Percentiles rank a stretch among this genome's conserved stretches.
Evolutionary conservation across 805 yeast species (phyloP).

Genomic region (Alloascoidea africana): DNA sequence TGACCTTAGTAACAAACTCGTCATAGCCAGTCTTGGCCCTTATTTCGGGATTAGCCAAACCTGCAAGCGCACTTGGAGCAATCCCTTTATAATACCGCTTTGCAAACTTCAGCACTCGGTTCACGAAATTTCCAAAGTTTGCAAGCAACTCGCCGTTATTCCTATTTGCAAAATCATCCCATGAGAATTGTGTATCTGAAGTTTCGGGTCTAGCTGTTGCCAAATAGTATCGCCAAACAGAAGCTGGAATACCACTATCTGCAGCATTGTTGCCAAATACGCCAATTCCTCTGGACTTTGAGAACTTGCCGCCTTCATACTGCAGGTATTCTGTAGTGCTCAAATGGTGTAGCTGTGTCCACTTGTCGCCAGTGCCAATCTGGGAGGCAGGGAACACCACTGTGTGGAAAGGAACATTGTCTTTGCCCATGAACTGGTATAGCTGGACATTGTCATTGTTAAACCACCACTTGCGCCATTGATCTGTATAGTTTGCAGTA

Average conservation of each 20-base stretch:
- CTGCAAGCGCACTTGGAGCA: slow-evolving; percentile 50
- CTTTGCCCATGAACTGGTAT: slow-evolving; percentile 98
- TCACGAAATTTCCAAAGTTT: slow-evolving; percentile 91
- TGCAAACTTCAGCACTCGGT: slow-evolving; percentile 82
- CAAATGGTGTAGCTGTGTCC: slow-evolving; percentile 87
- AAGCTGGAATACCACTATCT: slow-evolving; percentile 79
- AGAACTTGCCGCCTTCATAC: slow-evolving; percentile 96
- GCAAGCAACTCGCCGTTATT: slow-evolving; percentile 91
- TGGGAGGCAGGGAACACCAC: slow-evolving; percentile 93
- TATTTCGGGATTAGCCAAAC: too few species aligned
- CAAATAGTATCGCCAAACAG: slow-evolving; percentile 96
- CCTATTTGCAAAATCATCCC: slow-evolving; percentile 90
- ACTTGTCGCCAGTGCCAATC: slow-evolving; percentile 73
- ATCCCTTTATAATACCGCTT: slow-evolving; percentile 87
- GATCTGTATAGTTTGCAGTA: slow-evolving; percentile 77
- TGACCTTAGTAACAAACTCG: slow-evolving; percentile 23
- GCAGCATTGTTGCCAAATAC: slow-evolving; percentile 97
- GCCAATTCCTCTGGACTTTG: slow-evolving; percentile 95
- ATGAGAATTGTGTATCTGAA: slow-evolving; percentile 91
- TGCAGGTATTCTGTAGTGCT: slow-evolving; percentile 94
- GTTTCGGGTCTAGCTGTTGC: slow-evolving; percentile 90
- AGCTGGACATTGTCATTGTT: slow-evolving; percentile 78
- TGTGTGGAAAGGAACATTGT: slow-evolving; percentile 96
- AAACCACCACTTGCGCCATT: slow-evolving; percentile 92
- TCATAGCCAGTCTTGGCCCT: slow-evolving; percentile 32